A percentile compares a stretch with the other conserved stretches of the same genome.
Evolutionary conservation across 176 grass and related monocot species (phyloP).

Genomic region (Aegilops tauschii): DNA sequence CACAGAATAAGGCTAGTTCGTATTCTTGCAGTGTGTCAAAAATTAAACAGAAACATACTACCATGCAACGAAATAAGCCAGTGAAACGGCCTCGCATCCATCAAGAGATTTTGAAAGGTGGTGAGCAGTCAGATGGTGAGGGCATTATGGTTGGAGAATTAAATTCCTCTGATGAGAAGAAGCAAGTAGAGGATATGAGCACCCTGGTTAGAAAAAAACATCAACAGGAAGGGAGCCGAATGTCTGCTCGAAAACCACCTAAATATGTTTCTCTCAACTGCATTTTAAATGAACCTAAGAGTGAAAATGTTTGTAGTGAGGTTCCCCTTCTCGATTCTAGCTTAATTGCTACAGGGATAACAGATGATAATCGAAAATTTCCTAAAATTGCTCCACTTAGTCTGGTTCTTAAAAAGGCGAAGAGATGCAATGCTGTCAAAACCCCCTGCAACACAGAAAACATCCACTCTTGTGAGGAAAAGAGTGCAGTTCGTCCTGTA

Average conservation of each 20-base stretch:
- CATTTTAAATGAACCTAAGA: slow-evolving; percentile 58
- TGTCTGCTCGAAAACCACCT: slow-evolving; percentile 57
- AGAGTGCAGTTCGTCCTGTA: slow-evolving; percentile 21
- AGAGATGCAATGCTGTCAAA: slow-evolving; percentile 46
- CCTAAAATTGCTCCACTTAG: slow-evolving; percentile 86
- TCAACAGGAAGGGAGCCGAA: slow-evolving; percentile 28
- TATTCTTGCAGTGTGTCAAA: slow-evolving; percentile 38
- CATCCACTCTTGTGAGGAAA: slow-evolving; percentile 22
- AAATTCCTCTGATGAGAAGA: slow-evolving; percentile 33
- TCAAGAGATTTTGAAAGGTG: slow-evolving; percentile 28
- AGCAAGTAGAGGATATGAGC: slow-evolving; percentile 20
- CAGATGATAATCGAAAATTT: slow-evolving; percentile 58
- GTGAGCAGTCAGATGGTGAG: slow-evolving; percentile 28
- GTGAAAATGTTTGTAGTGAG: slow-evolving; percentile 31
- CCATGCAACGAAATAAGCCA: slow-evolving; percentile 43
- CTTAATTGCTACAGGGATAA: slow-evolving; percentile 66
- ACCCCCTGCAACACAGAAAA: slow-evolving; percentile 23
- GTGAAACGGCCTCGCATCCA: slow-evolving; percentile 36
- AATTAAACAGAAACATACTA: slow-evolving; percentile 46
- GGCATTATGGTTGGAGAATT: slow-evolving; percentile 21
- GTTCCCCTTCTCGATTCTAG: slow-evolving; percentile 56
- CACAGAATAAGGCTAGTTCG: slow-evolving; percentile 14
- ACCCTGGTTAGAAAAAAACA: slow-evolving; percentile 17
- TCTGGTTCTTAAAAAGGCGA: slow-evolving; percentile 72
- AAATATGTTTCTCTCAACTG: slow-evolving; percentile 87